Evolutionary conservation across 495 filamentous ascomycete genomes (phyloP).

Genomic region (Zalerion maritima): DNA sequence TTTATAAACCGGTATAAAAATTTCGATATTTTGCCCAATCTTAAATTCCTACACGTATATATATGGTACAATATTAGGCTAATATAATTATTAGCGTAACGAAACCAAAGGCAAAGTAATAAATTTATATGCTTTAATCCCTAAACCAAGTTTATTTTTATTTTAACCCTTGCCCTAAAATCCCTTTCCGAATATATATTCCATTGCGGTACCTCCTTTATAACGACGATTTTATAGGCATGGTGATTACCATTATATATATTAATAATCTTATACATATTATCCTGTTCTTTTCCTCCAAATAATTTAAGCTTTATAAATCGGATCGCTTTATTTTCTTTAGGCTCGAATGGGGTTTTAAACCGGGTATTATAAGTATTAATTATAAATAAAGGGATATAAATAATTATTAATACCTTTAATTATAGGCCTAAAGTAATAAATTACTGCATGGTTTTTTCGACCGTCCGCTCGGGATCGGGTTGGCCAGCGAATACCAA

Average conservation of each 20-base stretch:
- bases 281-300: slow-evolving; percentile 5
- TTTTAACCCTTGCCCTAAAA: slow-evolving; percentile 8
- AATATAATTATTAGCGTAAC: slow-evolving; percentile 5
- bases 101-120: slow-evolving; percentile 4
- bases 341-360: slow-evolving; percentile 6
- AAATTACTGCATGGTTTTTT: too few relatives aligned
- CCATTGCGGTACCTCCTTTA: slow-evolving; percentile 6
- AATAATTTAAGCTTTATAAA: slow-evolving; percentile 5
- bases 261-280: slow-evolving; percentile 8
- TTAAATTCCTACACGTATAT: slow-evolving; percentile 7
- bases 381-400: too few relatives aligned
- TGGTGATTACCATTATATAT: slow-evolving; percentile 6
- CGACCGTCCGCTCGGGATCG: too few relatives aligned
- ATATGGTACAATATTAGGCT: slow-evolving; percentile 7
- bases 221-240: slow-evolving; percentile 6
- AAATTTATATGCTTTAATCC: slow-evolving; percentile 7
- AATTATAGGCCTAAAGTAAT: too few relatives aligned
- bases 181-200: slow-evolving; percentile 10
- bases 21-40: slow-evolving; percentile 7
- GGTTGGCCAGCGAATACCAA: too few relatives aligned
- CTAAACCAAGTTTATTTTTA: slow-evolving; percentile 7
- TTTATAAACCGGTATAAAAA: slow-evolving; percentile 8
- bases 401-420: too few relatives aligned
- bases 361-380: slow-evolving; percentile 3
- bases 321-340: slow-evolving; percentile 6